A percentile compares a stretch with the other conserved stretches of the same genome.
phyloP scores from a whole-genome alignment of 495 filamentous ascomycete genomes.

The Aspergillus saccharolyticus region DNA sequence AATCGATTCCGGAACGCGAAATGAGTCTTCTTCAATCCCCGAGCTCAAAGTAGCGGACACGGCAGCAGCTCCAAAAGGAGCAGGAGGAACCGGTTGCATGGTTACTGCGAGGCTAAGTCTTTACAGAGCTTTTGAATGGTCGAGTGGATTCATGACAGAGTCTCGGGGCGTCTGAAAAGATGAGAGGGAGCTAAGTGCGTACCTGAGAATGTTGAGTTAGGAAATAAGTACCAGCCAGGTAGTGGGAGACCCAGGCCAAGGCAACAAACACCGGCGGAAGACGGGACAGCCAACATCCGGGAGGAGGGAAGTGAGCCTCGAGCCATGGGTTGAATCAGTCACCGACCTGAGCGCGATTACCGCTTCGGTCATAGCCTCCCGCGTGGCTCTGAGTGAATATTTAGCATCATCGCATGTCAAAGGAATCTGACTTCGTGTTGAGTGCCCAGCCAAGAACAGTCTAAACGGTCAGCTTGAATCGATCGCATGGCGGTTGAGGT shows the following conservation, averaged over 20 bases:
- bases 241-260: too few relatives aligned
- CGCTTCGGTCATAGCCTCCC: background rate
- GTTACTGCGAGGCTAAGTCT: background rate
- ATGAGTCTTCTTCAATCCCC: constrained; percentile 3
- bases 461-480: background rate
- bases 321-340: background rate
- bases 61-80: constrained; percentile 19
- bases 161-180: background rate
- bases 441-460: background rate
- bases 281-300: background rate
- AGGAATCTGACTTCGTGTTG: background rate
- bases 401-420: background rate
- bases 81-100: constrained; percentile 15
- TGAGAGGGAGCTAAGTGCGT: too few relatives aligned
- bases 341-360: background rate
- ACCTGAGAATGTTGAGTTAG: background rate
- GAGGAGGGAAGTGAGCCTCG: background rate
- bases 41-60: constrained; percentile 9
- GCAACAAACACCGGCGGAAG: background rate
- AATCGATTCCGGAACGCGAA: constrained; percentile 2
- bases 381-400: background rate
- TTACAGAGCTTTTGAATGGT: background rate
- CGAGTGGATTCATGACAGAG: background rate
- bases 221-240: too few relatives aligned
- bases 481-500: background rate